These are phyloP conservation scores for Scedosporium minutisporum DNA, from an alignment of 2,329 filamentous ascomycete species.

Conservation along the genomic window DNA sequence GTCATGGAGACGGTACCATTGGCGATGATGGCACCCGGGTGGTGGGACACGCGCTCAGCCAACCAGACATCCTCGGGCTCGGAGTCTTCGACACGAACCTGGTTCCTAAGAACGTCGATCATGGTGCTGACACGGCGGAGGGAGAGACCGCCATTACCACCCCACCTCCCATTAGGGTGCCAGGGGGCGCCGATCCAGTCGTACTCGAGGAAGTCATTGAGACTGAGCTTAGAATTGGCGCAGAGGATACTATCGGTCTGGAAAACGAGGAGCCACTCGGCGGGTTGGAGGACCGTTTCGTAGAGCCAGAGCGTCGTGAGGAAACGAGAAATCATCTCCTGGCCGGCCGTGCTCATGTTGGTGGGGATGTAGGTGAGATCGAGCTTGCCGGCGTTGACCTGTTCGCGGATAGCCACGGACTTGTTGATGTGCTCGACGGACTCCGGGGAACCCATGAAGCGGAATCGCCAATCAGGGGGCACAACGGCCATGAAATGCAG, in stretches of 20 bases:
- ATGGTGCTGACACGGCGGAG: conserved; percentile 43
- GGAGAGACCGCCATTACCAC: conserved; percentile 43
- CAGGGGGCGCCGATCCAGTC: conserved; percentile 46
- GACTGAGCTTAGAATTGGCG: conserved; percentile 35
- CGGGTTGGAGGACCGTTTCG: conserved; percentile 34
- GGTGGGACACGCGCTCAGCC: conserved; percentile 38
- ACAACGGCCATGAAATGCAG: conserved; percentile 48
- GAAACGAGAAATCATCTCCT: conserved; percentile 43
- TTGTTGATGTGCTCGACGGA: conserved; percentile 35
- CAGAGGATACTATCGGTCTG: conserved; percentile 47
- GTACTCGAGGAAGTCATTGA: conserved; percentile 41
- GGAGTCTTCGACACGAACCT: conserved; percentile 30
- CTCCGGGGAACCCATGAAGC: conserved; percentile 41
- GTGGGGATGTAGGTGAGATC: conserved; percentile 40
- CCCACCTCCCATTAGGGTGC: conserved; percentile 29
- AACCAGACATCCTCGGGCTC: conserved; percentile 50
- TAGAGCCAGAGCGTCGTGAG: conserved; percentile 44
- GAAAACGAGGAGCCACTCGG: conserved; percentile 46
- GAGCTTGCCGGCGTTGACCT: conserved; percentile 34
- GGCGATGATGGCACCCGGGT: conserved; percentile 37
- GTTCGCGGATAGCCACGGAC: conserved; percentile 34
- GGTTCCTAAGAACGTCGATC: conserved; percentile 38
- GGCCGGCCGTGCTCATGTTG: conserved; percentile 39
- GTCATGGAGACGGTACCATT: conserved; percentile 38
- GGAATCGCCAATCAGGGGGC: conserved; percentile 47